Conservation (phyloP, 2,329 filamentous ascomycete genomes). For the Aspergillus floridensis region DNA sequence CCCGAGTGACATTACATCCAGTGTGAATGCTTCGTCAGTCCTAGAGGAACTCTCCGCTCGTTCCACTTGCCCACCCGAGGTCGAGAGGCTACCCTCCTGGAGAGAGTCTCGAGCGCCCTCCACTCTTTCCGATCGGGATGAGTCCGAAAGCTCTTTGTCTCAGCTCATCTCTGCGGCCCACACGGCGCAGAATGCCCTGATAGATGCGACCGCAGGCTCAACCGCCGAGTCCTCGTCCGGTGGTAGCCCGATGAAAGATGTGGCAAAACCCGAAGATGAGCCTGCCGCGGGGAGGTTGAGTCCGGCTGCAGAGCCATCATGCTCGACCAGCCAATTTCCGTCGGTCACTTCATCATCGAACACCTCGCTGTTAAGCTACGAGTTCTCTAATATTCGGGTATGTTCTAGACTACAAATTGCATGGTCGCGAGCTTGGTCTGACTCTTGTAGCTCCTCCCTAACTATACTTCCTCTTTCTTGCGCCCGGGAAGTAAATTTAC, state of each 20-base stretch:
- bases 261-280: slow-evolving; percentile 33
- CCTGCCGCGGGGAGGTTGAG: slow-evolving; percentile 31
- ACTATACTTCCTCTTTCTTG: slow-evolving; percentile 80
- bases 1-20: slow-evolving; percentile 45
- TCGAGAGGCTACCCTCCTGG: slow-evolving; percentile 34
- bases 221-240: slow-evolving; percentile 27
- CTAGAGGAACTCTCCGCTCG: slow-evolving; percentile 45
- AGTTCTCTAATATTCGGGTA: slow-evolving; percentile 58
- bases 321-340: slow-evolving; percentile 27
- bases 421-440: slow-evolving; percentile 13
- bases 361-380: slow-evolving; percentile 52
- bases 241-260: slow-evolving; percentile 23
- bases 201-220: slow-evolving; percentile 27
- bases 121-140: slow-evolving; percentile 22
- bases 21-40: slow-evolving; percentile 43
- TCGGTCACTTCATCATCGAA: slow-evolving; percentile 35
- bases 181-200: slow-evolving; percentile 25
- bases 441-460: slow-evolving; percentile 64
- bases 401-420: slow-evolving; percentile 6
- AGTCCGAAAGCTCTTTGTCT: slow-evolving; percentile 29
- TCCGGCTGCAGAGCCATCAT: slow-evolving; percentile 34
- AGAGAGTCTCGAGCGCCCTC: slow-evolving; percentile 31
- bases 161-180: slow-evolving; percentile 24
- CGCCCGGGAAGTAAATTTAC: slow-evolving; percentile 83
- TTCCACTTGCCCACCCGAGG: slow-evolving; percentile 52